phyloP scores from a whole-genome alignment of 495 filamentous ascomycete species.

The Aeminium ludgeri region DNA sequence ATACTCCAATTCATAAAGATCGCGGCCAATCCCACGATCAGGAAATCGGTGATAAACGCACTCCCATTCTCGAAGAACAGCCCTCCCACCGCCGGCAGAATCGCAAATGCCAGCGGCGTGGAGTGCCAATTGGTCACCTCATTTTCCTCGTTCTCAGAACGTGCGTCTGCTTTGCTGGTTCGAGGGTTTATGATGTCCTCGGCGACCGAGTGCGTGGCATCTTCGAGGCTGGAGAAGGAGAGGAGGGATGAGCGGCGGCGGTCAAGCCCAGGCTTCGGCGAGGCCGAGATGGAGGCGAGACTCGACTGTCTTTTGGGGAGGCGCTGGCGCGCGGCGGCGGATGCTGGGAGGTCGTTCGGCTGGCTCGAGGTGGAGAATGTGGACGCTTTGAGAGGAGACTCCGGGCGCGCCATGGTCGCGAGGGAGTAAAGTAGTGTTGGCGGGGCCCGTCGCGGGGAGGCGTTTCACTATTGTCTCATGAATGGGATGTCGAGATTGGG shows the following conservation, averaged over 20 bases:
- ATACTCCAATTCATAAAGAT: slow-evolving; percentile 92
- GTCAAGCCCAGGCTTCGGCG: neutral
- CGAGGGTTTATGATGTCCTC: slow-evolving; percentile 12
- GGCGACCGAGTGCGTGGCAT: slow-evolving; percentile 1
- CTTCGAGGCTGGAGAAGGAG: slow-evolving; percentile 9
- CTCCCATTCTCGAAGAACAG: slow-evolving; percentile 73
- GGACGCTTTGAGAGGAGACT: too few species aligned
- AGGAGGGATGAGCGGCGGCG: slow-evolving; percentile 13
- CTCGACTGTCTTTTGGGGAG: neutral
- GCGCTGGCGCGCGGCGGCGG: neutral
- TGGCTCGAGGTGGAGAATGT: too few species aligned
- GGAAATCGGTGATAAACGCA: slow-evolving; percentile 65
- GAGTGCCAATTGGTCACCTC: slow-evolving; percentile 58
- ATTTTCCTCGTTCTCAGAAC: slow-evolving; percentile 1
- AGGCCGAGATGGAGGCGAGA: neutral
- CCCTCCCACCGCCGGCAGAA: slow-evolving; percentile 72
- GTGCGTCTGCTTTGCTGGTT: neutral
- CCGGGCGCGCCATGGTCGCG: too few species aligned
- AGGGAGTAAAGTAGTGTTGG: too few species aligned
- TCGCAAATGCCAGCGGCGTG: slow-evolving; percentile 59
- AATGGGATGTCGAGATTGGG: too few species aligned
- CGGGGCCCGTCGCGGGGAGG: too few species aligned
- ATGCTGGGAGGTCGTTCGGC: neutral
- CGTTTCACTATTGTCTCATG: too few species aligned
- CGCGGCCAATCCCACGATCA: slow-evolving; percentile 57